These are phyloP conservation scores for Gnetum montanum DNA, from an alignment of 75 land plant genomes.

Conservation along the genomic window DNA sequence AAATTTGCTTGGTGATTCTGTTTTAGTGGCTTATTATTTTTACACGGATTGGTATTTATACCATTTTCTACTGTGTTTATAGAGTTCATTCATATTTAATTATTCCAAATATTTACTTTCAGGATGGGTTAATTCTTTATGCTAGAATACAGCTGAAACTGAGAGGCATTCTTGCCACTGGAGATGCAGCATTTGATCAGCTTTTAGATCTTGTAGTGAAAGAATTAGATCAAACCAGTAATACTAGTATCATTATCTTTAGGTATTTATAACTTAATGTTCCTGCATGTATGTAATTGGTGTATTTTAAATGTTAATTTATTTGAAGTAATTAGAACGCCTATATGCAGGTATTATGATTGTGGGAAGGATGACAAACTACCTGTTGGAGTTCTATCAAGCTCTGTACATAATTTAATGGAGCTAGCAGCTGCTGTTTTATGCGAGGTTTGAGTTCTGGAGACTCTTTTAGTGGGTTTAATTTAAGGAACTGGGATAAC, in stretches of 20 bases:
- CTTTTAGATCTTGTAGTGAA: slow-evolving; percentile 61
- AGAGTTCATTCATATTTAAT: not conserved
- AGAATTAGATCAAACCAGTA: slow-evolving; percentile 68
- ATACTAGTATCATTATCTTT: slow-evolving; percentile 10
- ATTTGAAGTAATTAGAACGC: not conserved
- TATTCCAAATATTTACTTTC: no score
- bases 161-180: slow-evolving; percentile 27
- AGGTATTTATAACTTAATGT: slow-evolving; percentile 20
- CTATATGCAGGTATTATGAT: slow-evolving; percentile 36
- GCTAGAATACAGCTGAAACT: slow-evolving; percentile 60
- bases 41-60: no score
- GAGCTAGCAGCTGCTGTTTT: slow-evolving; percentile 77
- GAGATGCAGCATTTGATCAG: slow-evolving; percentile 40
- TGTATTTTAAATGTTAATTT: not conserved
- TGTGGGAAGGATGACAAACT: slow-evolving; percentile 60
- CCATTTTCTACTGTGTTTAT: no score
- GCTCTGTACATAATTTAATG: slow-evolving; percentile 37
- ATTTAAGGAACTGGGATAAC: no score
- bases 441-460: slow-evolving; percentile 38
- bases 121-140: slow-evolving; percentile 65
- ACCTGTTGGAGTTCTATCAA: slow-evolving; percentile 31
- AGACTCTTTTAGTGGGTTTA: no score
- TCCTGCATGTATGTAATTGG: not conserved
- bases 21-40: no score
- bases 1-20: no score